phyloP scores from a whole-genome alignment of 202 grass and related monocot genomes.

The Carex arenaria region DNA sequence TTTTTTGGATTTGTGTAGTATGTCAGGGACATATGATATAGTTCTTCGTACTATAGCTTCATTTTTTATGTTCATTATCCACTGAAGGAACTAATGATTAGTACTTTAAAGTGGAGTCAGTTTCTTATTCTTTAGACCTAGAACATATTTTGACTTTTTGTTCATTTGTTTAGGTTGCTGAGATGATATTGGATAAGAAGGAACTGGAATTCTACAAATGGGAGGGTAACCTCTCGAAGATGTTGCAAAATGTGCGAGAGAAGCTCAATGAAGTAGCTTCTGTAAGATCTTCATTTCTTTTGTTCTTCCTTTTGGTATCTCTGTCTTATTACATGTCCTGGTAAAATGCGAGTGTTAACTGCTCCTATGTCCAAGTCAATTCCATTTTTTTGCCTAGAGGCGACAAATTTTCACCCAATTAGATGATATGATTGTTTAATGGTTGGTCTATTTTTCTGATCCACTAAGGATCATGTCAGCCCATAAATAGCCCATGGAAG shows the following conservation, averaged over 20 bases:
- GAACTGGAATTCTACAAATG: conserved; percentile 53
- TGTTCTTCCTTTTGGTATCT: not conserved
- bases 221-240: conserved; percentile 34
- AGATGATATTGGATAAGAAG: conserved; percentile 43
- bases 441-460: not conserved
- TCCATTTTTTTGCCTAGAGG: not conserved
- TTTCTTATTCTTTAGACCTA: not conserved
- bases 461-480: not conserved
- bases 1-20: not conserved
- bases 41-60: not conserved
- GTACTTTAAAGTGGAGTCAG: not conserved
- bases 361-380: not conserved
- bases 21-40: not conserved
- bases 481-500: not conserved
- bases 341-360: not conserved
- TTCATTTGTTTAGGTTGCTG: conserved; percentile 30
- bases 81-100: not conserved
- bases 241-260: conserved; percentile 41
- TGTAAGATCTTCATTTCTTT: conserved; percentile 22
- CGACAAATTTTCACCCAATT: not conserved
- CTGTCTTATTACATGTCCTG: not conserved
- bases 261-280: conserved; percentile 39
- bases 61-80: not conserved
- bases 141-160: not conserved
- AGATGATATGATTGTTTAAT: not conserved